Evolutionary conservation across 2,329 filamentous ascomycete genomes (phyloP), one percentile per base, ranked within the genome.

Genomic region (Aspergillus spinulosporus): DNA sequence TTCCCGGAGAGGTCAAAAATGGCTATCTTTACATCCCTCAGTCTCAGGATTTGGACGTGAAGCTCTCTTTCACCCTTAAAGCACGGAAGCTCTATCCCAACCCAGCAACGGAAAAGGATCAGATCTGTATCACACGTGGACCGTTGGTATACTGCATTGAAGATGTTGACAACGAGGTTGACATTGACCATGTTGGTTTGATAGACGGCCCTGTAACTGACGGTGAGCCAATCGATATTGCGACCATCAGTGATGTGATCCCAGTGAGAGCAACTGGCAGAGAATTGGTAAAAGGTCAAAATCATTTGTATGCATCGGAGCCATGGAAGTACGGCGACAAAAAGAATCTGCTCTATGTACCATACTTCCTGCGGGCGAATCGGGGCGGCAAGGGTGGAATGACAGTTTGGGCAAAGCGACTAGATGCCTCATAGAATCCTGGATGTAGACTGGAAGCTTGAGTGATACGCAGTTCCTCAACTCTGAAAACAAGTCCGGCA

Each of bases 121-220:
- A 80, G 2, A 60, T 84, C 37, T 76, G 79, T 1, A 66, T 86
- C 5, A 82, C 78, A 2, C 76, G 83, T 3, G 84, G 84, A 0
- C 84, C 84, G 0, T 64, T 87, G 4, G 72, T 86, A 4, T 87
- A 86, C 66, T 87, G 83, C 56, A 76, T 82, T 3, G 84, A 87
- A 63, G 84, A 86, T 54, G 63, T 75, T 5, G 83, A 86, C 62
- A 84, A 86, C 55, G 36, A 58, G 21, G 50, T 60, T 11, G 54
- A 57, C 28, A 15, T 54, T n/a, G 49, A 54, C 39, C 42, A 54
- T 29, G 45, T 54, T 8, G 53, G 40, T 21, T 21, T 60, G 14
- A 3, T 46, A 2, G 45, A 54, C 42, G 15, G 14, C 32, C 31
- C 32, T 21, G 28, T 55, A 2, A 45, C 12, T 31, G 46, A 59